phyloP scores from a whole-genome alignment of 73 alveolate genomes.

The Symbiodinium pilosum region DNA sequence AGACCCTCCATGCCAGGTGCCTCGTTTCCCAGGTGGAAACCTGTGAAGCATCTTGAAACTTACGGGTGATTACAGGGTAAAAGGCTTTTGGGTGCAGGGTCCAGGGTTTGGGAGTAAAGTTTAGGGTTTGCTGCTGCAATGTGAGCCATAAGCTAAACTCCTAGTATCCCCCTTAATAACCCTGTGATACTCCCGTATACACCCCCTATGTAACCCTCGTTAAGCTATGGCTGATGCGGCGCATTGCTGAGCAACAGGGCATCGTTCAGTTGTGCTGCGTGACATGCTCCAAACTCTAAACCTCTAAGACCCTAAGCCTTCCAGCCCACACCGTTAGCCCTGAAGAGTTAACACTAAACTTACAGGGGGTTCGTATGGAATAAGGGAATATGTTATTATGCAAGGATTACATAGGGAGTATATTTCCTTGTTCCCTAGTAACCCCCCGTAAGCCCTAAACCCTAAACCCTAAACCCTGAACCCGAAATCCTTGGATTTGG shows the following conservation, averaged over 20 bases:
- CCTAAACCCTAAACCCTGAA: not conserved
- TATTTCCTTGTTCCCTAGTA: too few species aligned
- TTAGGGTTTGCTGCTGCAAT: not conserved
- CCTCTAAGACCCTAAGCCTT: not conserved
- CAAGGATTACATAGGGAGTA: too few species aligned
- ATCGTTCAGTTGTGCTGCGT: not conserved
- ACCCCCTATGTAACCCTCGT: too few species aligned
- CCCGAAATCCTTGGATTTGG: not conserved
- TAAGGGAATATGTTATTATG: too few species aligned
- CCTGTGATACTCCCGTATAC: too few species aligned
- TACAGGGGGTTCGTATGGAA: too few species aligned
- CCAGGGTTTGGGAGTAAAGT: not conserved
- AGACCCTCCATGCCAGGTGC: not conserved
- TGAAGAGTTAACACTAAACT: too few species aligned
- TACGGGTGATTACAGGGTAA: too few species aligned
- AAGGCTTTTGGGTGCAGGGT: too few species aligned
- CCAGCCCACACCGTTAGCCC: not conserved
- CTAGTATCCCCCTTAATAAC: too few species aligned
- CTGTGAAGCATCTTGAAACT: not conserved
- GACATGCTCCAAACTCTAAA: not conserved
- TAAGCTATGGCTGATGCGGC: not conserved
- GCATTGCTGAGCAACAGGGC: too few species aligned
- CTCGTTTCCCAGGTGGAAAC: not conserved
- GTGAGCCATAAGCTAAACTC: too few species aligned
- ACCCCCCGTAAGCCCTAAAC: not conserved